phyloP scores from a whole-genome alignment of 371 early-diverging fungal species.

The Circinella umbellata region DNA sequence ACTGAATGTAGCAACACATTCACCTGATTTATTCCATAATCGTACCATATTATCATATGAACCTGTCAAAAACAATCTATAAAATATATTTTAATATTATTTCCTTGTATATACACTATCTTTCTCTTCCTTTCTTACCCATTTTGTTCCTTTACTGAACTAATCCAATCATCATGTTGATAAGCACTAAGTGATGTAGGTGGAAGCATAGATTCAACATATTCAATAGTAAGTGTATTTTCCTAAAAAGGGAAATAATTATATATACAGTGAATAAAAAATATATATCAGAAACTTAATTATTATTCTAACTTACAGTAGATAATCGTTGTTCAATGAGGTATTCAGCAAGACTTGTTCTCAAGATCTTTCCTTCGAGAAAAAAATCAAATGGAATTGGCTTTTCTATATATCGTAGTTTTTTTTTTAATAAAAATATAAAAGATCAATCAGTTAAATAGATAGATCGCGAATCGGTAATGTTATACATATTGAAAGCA shows the following conservation, averaged over 20 bases:
- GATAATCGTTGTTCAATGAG: slow-evolving; percentile 74
- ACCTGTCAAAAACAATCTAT: slow-evolving; percentile 74
- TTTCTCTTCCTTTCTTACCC: slow-evolving; percentile 19
- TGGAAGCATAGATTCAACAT: slow-evolving; percentile 88
- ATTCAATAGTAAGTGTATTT: slow-evolving; percentile 87
- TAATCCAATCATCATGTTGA: slow-evolving; percentile 95
- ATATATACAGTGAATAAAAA: not conserved
- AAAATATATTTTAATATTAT: not conserved
- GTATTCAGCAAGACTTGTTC: slow-evolving; percentile 77
- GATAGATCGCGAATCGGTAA: no score
- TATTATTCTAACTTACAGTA: slow-evolving; percentile 53
- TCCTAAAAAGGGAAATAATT: slow-evolving; percentile 55
- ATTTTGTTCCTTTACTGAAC: slow-evolving; percentile 64
- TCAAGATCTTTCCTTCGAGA: slow-evolving; percentile 86
- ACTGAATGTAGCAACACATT: slow-evolving; percentile 69
- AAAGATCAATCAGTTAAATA: no score
- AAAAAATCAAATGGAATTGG: slow-evolving; percentile 93
- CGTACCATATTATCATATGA: slow-evolving; percentile 86
- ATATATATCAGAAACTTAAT: not conserved
- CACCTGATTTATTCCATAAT: slow-evolving; percentile 80
- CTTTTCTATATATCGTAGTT: slow-evolving; percentile 52
- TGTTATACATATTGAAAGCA: no score
- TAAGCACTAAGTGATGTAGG: slow-evolving; percentile 77
- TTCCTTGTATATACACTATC: not conserved
- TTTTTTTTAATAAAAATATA: not conserved